Conservation (phyloP, 1,284 basidiomycete genomes). For the Moniliella sp. region DNA sequence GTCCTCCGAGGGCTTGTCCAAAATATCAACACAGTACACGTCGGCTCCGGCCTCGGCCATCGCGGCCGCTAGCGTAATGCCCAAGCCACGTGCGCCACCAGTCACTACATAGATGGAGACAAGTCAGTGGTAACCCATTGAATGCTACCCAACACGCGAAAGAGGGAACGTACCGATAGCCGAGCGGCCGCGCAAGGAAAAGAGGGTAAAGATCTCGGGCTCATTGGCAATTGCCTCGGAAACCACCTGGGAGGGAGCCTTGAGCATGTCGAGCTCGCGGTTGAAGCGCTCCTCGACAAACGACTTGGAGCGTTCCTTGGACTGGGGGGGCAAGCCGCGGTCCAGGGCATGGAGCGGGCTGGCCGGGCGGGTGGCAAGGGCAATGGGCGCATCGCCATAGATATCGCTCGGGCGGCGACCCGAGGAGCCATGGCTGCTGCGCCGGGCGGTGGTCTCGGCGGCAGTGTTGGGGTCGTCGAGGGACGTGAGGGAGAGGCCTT, state of each 20-base stretch:
- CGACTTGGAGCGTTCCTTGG: background rate
- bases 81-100: conserved; percentile 1
- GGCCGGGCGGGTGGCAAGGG: too few relatives aligned
- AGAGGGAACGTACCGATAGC: background rate
- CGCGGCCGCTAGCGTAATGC: conserved; percentile 1
- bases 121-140: background rate
- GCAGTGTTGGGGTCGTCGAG: too few relatives aligned
- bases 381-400: too few relatives aligned
- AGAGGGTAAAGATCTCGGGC: background rate
- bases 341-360: too few relatives aligned
- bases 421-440: too few relatives aligned
- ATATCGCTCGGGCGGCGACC: too few relatives aligned
- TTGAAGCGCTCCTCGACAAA: background rate
- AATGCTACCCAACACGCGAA: background rate
- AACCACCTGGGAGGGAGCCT: background rate
- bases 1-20: conserved; percentile 1
- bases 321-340: too few relatives aligned
- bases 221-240: background rate
- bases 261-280: background rate
- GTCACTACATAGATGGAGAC: background rate
- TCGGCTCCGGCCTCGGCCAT: conserved; percentile 1
- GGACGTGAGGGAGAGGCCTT: too few relatives aligned
- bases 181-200: background rate
- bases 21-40: conserved; percentile 2
- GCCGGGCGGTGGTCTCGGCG: too few relatives aligned